Evolutionary conservation across 2,329 filamentous ascomycete species (phyloP).

Genomic region (Aotearoamyces nothofagi): DNA sequence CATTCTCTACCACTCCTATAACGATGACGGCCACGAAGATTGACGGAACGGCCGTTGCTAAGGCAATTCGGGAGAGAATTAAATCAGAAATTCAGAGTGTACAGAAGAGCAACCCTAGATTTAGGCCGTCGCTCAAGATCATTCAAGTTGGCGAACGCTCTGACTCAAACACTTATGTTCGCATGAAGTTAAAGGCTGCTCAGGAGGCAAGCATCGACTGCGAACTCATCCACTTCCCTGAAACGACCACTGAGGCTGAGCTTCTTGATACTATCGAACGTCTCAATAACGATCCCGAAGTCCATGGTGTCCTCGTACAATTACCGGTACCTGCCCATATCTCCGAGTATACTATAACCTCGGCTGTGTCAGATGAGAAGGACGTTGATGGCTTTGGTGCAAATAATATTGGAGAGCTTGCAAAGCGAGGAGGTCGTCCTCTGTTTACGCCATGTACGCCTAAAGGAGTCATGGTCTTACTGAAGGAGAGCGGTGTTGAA

Average conservation of each 20-base stretch:
- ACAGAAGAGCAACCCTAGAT: conserved; percentile 73
- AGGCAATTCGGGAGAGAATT: conserved; percentile 72
- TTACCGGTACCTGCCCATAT: conserved; percentile 80
- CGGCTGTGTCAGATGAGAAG: conserved; percentile 81
- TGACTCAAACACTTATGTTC: conserved; percentile 98
- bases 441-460: conserved; percentile 91
- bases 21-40: conserved; percentile 82
- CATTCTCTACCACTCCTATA: conserved; percentile 35
- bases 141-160: conserved; percentile 91
- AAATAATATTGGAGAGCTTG: conserved; percentile 88
- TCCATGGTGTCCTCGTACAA: conserved; percentile 91
- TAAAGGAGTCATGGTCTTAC: conserved; percentile 88
- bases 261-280: conserved; percentile 67
- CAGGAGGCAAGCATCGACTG: conserved; percentile 85
- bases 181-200: conserved; percentile 98
- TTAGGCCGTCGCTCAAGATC: conserved; percentile 82
- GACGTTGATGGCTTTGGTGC: conserved; percentile 96
- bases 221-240: conserved; percentile 70
- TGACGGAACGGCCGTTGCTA: conserved; percentile 91
- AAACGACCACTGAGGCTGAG: conserved; percentile 69
- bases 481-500: conserved; percentile 68
- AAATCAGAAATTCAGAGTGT: conserved; percentile 66
- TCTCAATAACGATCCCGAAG: conserved; percentile 72
- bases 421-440: conserved; percentile 83
- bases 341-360: conserved; percentile 81